Conservation (phyloP, 2,329 filamentous ascomycete genomes). For the Seiridium unicorne region DNA sequence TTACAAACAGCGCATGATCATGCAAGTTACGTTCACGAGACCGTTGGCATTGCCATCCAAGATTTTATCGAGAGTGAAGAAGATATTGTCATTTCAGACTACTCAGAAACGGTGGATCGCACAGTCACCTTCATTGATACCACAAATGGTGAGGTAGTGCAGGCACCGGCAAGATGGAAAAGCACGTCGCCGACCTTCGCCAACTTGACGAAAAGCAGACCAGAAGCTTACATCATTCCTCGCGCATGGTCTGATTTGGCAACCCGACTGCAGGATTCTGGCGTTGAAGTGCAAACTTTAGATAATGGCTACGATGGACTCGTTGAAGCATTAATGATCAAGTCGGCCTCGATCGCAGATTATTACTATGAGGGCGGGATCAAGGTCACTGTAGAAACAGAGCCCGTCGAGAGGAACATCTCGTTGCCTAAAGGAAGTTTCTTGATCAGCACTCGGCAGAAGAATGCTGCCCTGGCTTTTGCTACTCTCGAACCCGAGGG, state of each 20-base stretch:
- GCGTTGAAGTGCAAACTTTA: conserved; percentile 20
- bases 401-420: conserved; percentile 12
- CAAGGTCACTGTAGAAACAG: conserved; percentile 20
- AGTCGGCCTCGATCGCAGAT: conserved; percentile 13
- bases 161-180: conserved; percentile 20
- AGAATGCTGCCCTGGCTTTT: conserved; percentile 25
- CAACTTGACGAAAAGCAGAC: conserved; percentile 20
- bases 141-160: conserved; percentile 16
- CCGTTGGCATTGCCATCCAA: conserved; percentile 18
- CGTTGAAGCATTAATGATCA: conserved; percentile 19
- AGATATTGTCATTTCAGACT: conserved; percentile 24
- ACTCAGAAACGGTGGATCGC: conserved; percentile 15
- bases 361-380: conserved; percentile 23
- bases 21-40: conserved; percentile 17
- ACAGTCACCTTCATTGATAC: conserved; percentile 21
- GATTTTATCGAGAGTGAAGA: conserved; percentile 19
- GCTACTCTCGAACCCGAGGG: conserved; percentile 25
- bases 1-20: conserved; percentile 23
- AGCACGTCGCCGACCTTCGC: conserved; percentile 21
- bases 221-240: conserved; percentile 23
- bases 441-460: conserved; percentile 19
- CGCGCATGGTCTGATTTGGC: conserved; percentile 21
- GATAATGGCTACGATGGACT: conserved; percentile 18
- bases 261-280: conserved; percentile 16
- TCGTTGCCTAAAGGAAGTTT: conserved; percentile 21